Conservation (phyloP, 1,284 basidiomycete genomes). For the Boletellus sp. region DNA sequence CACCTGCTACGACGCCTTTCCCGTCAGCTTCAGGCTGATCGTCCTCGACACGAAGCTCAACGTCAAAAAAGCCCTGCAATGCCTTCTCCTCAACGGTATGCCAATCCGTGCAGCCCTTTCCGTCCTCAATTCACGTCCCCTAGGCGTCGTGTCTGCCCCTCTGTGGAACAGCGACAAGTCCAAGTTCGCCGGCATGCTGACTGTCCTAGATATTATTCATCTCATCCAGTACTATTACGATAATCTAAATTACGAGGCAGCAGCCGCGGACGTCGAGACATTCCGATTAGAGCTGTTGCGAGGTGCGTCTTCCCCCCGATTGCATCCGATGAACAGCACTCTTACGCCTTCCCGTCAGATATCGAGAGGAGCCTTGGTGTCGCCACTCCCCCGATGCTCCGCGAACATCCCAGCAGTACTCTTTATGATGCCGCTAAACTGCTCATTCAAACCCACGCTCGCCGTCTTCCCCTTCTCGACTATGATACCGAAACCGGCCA, state of each 20-base stretch:
- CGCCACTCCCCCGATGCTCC: slow-evolving; percentile 86
- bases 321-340: slow-evolving; percentile 2
- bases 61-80: slow-evolving; percentile 90
- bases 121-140: slow-evolving; percentile 1
- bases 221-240: slow-evolving; percentile 96
- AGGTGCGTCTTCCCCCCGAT: slow-evolving; percentile 49
- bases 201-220: slow-evolving; percentile 93
- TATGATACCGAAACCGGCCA: slow-evolving; percentile 91
- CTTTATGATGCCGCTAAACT: slow-evolving; percentile 89
- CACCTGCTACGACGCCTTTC: slow-evolving; percentile 93
- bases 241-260: slow-evolving; percentile 83
- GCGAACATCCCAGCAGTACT: slow-evolving; percentile 84
- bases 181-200: slow-evolving; percentile 93
- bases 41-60: slow-evolving; percentile 93
- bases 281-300: slow-evolving; percentile 86
- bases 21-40: slow-evolving; percentile 93
- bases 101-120: neutral
- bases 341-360: slow-evolving; percentile 47
- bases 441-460: slow-evolving; percentile 93
- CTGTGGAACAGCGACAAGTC: slow-evolving; percentile 95
- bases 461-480: slow-evolving; percentile 91
- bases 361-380: slow-evolving; percentile 94
- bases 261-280: slow-evolving; percentile 90
- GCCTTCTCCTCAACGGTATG: slow-evolving; percentile 83
- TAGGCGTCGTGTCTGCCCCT: slow-evolving; percentile 96